Evolutionary conservation across 2,329 filamentous ascomycete species (phyloP).

Genomic region (Ophiostoma ips): DNA sequence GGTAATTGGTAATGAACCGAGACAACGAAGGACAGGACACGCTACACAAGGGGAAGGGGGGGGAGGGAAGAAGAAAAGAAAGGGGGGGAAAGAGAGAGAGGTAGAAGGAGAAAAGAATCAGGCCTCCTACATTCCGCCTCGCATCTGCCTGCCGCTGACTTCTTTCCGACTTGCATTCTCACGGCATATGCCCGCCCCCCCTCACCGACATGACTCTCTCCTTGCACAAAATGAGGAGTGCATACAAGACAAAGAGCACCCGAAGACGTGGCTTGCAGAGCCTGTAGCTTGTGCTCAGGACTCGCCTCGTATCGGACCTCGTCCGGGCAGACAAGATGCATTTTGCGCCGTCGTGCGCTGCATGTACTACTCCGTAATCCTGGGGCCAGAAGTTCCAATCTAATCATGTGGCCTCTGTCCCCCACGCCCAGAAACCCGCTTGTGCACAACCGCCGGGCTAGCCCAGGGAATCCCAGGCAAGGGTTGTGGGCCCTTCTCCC

Average conservation of each 20-base stretch:
- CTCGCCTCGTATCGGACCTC: background rate
- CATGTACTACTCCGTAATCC: background rate
- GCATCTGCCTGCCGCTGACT: too few relatives aligned
- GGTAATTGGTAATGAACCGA: background rate
- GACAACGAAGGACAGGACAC: too few relatives aligned
- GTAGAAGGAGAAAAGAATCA: background rate
- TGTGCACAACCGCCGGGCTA: conserved; percentile 1
- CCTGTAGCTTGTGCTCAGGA: too few relatives aligned
- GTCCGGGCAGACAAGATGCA: background rate
- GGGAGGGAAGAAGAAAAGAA: background rate
- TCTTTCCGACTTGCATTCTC: too few relatives aligned
- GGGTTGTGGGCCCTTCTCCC: background rate
- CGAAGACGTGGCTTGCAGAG: background rate
- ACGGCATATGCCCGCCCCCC: too few relatives aligned
- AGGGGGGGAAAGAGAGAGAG: background rate
- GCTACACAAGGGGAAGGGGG: too few relatives aligned
- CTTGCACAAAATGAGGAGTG: background rate
- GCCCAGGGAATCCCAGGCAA: conserved; percentile 4
- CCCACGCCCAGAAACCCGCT: conserved; percentile 8
- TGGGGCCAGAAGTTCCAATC: background rate
- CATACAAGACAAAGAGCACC: background rate
- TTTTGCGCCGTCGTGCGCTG: background rate
- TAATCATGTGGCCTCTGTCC: conserved; percentile 1
- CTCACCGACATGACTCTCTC: too few relatives aligned
- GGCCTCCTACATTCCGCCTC: background rate